Base-by-base conservation (phyloP, 2,329 filamentous ascomycete species). In the Fusarium fujikuroi region DNA sequence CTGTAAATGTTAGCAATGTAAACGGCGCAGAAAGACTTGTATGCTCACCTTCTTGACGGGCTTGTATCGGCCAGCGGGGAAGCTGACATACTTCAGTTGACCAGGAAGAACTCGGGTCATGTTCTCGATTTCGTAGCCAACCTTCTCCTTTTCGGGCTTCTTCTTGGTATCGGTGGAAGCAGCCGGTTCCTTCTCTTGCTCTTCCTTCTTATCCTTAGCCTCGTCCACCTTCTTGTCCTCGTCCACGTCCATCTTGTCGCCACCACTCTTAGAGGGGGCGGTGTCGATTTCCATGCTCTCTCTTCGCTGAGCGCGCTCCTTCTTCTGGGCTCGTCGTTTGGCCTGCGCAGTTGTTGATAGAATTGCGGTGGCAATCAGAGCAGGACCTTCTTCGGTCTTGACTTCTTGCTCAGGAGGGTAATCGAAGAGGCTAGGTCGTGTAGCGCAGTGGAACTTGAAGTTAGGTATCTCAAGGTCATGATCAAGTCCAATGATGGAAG, bases 201-300 rank as follows among this genome's bases (percentile, higher is more conserved):
- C 83, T 40, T 88, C 87, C 74, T 91, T 89, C 82, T 92, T 92
- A 52, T 92, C 90, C 71, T 89, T 89, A 39, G 85, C 80, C 44
- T 87, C 84, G 60, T 83, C 76, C 8, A 44, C 81, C 72, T 85
- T 83, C 76, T 91, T 90, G 52, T 92, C 91, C 10, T 91, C 90
- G 73, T 94, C 93, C 12, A 92, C 83, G 14, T 98, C 95, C 95
- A 97, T 97, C 88, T 97, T 97, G 73, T 97, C 95, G 7, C 87
- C 87, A 37, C 88, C 85, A 30, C 88, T 85, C 72, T 84, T 83
- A 43, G 79, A 61, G 5, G 93, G 92, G 1, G 92, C 90, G 56
- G 92, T 88, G 79, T 98, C 95, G 56, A 98, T 88, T 74, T 98
- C 95, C 95, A 99, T 98, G 84, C 94, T 97, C 84, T 98, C 95